Evolutionary conservation across 805 yeast genomes (phyloP).

Genomic region (Candida yuanshanica): DNA sequence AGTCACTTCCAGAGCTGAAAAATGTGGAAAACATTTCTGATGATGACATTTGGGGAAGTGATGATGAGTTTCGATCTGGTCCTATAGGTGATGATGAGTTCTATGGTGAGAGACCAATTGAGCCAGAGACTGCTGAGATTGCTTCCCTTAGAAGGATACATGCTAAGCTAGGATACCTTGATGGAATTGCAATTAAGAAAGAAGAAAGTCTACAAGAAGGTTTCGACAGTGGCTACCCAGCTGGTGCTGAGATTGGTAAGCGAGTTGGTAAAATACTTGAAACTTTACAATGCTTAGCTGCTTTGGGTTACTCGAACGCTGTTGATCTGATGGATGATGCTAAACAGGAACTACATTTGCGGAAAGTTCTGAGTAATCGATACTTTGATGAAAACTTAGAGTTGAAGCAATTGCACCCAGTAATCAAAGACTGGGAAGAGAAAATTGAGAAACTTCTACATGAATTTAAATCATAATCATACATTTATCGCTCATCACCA

Average conservation of each 20-base stretch:
- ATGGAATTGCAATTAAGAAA: constrained; percentile 66
- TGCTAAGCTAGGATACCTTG: constrained; percentile 75
- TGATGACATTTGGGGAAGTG: constrained; percentile 31
- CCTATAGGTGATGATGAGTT: constrained; percentile 24
- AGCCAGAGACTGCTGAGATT: constrained; percentile 20
- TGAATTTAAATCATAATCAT: neutral
- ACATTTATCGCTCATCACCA: constrained; percentile 48
- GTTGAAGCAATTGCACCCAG: constrained; percentile 19
- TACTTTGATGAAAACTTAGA: constrained; percentile 45
- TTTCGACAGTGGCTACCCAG: constrained; percentile 73
- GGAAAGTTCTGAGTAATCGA: constrained; percentile 46
- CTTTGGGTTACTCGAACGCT: constrained; percentile 10
- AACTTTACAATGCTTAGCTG: constrained; percentile 31
- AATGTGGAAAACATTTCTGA: constrained; percentile 10
- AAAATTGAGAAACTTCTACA: constrained; percentile 7
- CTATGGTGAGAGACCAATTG: constrained; percentile 28
- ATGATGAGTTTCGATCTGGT: constrained; percentile 20
- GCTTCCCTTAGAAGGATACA: constrained; percentile 54
- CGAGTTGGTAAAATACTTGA: constrained; percentile 64
- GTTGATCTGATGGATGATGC: constrained; percentile 32
- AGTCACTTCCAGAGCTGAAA: neutral
- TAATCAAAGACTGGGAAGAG: constrained; percentile 42
- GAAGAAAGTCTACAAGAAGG: constrained; percentile 71
- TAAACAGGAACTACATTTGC: constrained; percentile 48
- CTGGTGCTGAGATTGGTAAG: constrained; percentile 67